Percentiles rank a stretch among this genome's conserved stretches.
phyloP scores from a whole-genome alignment of 306 rosid genomes.

The Abrus precatorius region DNA sequence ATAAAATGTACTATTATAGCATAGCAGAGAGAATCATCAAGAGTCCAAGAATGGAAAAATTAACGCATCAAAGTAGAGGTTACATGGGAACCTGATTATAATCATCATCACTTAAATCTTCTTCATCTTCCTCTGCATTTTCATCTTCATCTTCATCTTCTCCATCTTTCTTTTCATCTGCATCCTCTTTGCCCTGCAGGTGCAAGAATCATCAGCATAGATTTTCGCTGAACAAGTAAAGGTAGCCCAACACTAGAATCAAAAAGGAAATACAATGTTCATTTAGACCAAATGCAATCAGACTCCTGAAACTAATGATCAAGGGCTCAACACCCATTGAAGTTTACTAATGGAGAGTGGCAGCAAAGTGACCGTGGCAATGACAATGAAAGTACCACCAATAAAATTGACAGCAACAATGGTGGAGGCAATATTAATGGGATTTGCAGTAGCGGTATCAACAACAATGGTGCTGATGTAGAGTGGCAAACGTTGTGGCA shows the following conservation, averaged over 20 bases:
- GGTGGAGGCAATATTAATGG: neutral
- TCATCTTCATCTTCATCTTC: constrained; percentile 63
- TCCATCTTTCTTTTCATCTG: constrained; percentile 50
- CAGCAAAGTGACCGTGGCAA: neutral
- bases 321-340: constrained; percentile 19
- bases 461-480: constrained; percentile 10
- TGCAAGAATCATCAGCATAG: constrained; percentile 36
- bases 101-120: constrained; percentile 58
- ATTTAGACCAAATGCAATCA: constrained; percentile 14
- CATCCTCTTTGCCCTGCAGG: constrained; percentile 51
- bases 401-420: neutral
- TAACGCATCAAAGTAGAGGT: constrained; percentile 29
- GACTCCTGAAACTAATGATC: constrained; percentile 18
- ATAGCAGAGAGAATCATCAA: constrained; percentile 4
- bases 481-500: constrained; percentile 21
- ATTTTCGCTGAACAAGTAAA: constrained; percentile 21
- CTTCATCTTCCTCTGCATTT: constrained; percentile 52
- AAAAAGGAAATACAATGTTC: constrained; percentile 7
- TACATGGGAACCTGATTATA: constrained; percentile 61
- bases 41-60: constrained; percentile 31
- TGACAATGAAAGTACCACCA: neutral
- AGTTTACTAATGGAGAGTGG: constrained; percentile 2
- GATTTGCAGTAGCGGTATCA: neutral
- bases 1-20: constrained; percentile 17
- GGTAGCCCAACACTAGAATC: constrained; percentile 3